phyloP scores from a whole-genome alignment of 441 rosid species.

The Isatis lusitanica region DNA sequence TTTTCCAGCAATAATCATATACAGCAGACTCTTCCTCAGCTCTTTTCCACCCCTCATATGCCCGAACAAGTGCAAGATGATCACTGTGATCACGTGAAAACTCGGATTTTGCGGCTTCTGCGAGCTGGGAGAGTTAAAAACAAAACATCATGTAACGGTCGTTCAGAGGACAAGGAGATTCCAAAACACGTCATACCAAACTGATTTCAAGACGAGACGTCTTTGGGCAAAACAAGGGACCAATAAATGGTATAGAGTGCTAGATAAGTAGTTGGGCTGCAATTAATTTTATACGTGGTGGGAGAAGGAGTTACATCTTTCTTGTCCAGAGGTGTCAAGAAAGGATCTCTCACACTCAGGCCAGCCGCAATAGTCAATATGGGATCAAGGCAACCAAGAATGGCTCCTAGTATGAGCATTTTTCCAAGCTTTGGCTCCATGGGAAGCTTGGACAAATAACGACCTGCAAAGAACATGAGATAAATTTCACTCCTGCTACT shows the following conservation, averaged over 20 bases:
- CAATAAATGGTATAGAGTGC: constrained; percentile 1
- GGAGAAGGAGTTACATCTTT: constrained; percentile 73
- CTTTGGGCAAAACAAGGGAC: constrained; percentile 1
- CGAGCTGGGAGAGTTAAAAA: constrained; percentile 56
- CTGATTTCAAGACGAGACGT: neutral
- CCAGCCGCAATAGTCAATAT: constrained; percentile 81
- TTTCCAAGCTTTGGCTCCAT: constrained; percentile 98
- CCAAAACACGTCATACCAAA: constrained; percentile 2
- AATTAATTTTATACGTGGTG: constrained; percentile 9
- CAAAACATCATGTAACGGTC: constrained; percentile 11
- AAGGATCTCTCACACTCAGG: constrained; percentile 93
- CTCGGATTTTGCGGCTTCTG: constrained; percentile 82
- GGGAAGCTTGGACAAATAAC: constrained; percentile 78
- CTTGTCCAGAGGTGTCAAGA: constrained; percentile 84
- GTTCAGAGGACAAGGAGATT: constrained; percentile 12
- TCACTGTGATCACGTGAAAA: constrained; percentile 81
- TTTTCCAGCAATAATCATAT: constrained; percentile 90
- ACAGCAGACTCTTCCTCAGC: constrained; percentile 70
- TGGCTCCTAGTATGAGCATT: constrained; percentile 85
- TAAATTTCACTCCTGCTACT: constrained; percentile 19
- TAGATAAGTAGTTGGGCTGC: constrained; percentile 7
- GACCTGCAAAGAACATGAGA: constrained; percentile 52
- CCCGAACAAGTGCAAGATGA: constrained; percentile 84
- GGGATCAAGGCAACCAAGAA: constrained; percentile 86
- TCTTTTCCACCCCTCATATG: constrained; percentile 81